Evolutionary conservation across 495 filamentous ascomycete genomes (phyloP), one percentile per base, ranked within the genome.

Genomic region (Trichoderma asperelloides): DNA sequence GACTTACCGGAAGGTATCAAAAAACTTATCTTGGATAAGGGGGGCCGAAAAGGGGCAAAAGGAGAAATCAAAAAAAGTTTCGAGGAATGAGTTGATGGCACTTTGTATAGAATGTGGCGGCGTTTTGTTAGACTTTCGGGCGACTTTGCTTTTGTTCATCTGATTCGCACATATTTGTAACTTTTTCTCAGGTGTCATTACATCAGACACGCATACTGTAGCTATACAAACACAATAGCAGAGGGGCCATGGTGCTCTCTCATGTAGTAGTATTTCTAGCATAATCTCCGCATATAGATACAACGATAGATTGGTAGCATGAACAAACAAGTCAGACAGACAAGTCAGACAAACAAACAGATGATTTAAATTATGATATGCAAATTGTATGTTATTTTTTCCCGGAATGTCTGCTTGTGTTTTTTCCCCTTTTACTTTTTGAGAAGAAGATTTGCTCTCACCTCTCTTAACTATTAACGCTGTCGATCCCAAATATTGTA

Each of bases 381-480:
- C 16, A 55, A 23, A 55, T 25, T 9, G 8, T 51, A n/a, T n/a
- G 47, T 6, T 45, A 18, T 23, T 55, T 55, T 55, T 25, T 21
- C 4, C 21, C 23, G 33, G 9, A 37, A 37, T 21, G n/a, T 55
- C 49, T 21, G 49, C 2, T n/a, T 15, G 13, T 5, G 27, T 60
- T 30, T 13, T 28, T 28, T 30, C 23, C 23, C 27, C 0, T 60
- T 27, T 15, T 16, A 2, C 0, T 18, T 60, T 30, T 60, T 60
- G 0, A 30, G 13, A 13, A 30, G 9, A 5, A 60, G 9, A 12
- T 28, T 30, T 25, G 23, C 23, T 30, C 55, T 60, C 55, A 60
- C 25, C 55, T 60, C 55, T 60, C 55, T 60, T 60, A 60, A 60
- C 27, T 28, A 60, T 60, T 60, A 60, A 37, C 55, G 55, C 55